These are phyloP conservation scores for Malassezia yamatoensis DNA, from an alignment of 1,284 basidiomycete species.

Conservation along the genomic window DNA sequence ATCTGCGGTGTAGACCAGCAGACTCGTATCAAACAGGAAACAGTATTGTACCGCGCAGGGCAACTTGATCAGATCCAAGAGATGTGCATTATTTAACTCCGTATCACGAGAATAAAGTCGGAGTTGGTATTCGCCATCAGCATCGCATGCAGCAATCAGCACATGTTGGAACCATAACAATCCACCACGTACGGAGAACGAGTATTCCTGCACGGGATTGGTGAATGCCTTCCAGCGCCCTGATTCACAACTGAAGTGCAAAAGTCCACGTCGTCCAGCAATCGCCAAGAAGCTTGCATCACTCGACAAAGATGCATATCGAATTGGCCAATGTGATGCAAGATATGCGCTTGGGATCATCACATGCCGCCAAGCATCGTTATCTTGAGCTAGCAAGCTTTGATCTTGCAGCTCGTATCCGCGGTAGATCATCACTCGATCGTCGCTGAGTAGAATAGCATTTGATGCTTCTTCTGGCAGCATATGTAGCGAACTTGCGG, in stretches of 20 bases:
- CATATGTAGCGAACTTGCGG: constrained; percentile 80
- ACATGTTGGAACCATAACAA: constrained; percentile 95
- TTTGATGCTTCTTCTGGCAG: constrained; percentile 88
- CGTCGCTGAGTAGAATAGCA: constrained; percentile 89
- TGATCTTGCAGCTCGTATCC: constrained; percentile 95
- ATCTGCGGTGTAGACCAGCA: constrained; percentile 94
- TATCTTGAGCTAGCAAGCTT: constrained; percentile 97
- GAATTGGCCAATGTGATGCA: constrained; percentile 84
- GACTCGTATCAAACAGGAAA: constrained; percentile 84
- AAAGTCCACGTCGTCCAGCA: constrained; percentile 78
- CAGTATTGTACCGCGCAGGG: constrained; percentile 51
- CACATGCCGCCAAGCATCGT: constrained; percentile 59
- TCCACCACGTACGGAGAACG: constrained; percentile 79
- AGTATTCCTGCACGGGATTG: constrained; percentile 74
- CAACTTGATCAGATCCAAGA: constrained; percentile 72
- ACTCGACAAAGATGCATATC: constrained; percentile 77
- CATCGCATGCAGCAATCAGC: constrained; percentile 67
- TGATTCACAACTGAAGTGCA: constrained; percentile 84
- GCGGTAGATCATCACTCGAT: constrained; percentile 84
- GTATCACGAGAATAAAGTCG: constrained; percentile 90
- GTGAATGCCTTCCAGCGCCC: constrained; percentile 90
- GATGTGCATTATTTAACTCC: constrained; percentile 73
- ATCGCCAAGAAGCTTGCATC: constrained; percentile 88
- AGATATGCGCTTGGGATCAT: constrained; percentile 82
- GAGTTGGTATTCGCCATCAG: constrained; percentile 51